Base-by-base conservation (phyloP, 129 eudicot genomes). In the Smallanthus sonchifolius region DNA sequence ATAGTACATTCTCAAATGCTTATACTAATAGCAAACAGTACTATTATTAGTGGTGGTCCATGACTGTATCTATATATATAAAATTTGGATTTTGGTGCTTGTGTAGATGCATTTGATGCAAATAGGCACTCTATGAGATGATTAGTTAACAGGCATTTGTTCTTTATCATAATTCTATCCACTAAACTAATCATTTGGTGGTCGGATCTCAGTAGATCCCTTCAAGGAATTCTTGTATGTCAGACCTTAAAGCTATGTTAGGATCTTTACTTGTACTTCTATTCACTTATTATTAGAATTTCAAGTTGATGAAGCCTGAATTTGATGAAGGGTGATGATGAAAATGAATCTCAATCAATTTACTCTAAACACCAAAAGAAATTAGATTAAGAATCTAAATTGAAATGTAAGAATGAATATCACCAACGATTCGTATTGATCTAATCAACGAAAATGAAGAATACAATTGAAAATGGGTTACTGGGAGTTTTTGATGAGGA, bases 1-100 rank as follows among this genome's bases (percentile, higher is more conserved):
- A 34, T 61, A 14, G 40, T 32, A 61, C 20, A 61, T 14, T 15
- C 39, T 4, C 1, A 28, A 60, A 61, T 34, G 24, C 13, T 61
- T 34, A 61, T 61, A 61, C 43, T 20, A 54, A 54, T 4, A 4
- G 17, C 60, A 10, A 59, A 59, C 65, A 59, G 28, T 59, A n/a
- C 32, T 17, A 16, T 5, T 77, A 19, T 35, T 69, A 28, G 76
- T 70, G 82, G 71, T 47, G 82, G 76, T 77, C 82, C 75, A 69
- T 57, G 48, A 69, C 30, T 67, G 40, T 73, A 61, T 38, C 20
- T 57, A 4, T 57, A 28, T 28, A 57, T 57, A 57, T 40, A 67
- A 6, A 9, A 19, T 65, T 36, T 55, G 57, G 40, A 36, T 67
- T 43, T 32, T 56, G 36, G 62, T 35, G 64, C 72, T 75, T 48